Conservation (phyloP, 2,329 filamentous ascomycete genomes). For the Calonectria henricotiae region DNA sequence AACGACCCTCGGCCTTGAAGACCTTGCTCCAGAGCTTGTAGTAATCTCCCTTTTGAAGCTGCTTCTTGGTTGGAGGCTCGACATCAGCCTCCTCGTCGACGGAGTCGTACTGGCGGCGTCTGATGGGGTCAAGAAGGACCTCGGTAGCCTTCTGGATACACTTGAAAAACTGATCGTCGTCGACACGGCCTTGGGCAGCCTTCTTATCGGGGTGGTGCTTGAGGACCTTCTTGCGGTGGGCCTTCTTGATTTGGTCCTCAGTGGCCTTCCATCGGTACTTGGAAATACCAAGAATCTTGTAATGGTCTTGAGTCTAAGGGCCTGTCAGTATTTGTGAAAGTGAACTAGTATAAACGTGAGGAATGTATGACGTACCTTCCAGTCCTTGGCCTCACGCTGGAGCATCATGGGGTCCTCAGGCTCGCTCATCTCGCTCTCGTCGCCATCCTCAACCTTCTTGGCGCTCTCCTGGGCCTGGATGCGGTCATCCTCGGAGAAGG, state of each 20-base stretch:
- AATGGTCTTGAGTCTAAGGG: constrained; percentile 90
- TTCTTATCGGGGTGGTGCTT: constrained; percentile 99
- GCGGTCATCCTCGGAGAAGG: constrained; percentile 98
- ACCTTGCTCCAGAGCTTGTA: constrained; percentile 95
- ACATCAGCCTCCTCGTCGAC: constrained; percentile 96
- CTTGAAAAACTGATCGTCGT: constrained; percentile 99
- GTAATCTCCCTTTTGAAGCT: constrained; percentile 87
- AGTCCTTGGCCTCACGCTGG: constrained; percentile 96
- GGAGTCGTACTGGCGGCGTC: constrained; percentile 95
- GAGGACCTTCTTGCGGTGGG: constrained; percentile 99
- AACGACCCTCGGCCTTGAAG: constrained; percentile 93
- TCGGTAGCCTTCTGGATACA: constrained; percentile 99
- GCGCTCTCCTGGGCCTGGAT: constrained; percentile 96
- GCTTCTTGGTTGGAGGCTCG: constrained; percentile 93
- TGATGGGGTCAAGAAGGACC: constrained; percentile 90
- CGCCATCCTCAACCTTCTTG: constrained; percentile 95
- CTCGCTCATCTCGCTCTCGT: constrained; percentile 93
- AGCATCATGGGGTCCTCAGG: constrained; percentile 94
- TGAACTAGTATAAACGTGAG: background rate
- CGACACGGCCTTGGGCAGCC: constrained; percentile 87
- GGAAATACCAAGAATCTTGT: constrained; percentile 93
- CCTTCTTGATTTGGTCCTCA: constrained; percentile 98
- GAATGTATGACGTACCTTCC: constrained; percentile 80
- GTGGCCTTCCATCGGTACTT: constrained; percentile 95
- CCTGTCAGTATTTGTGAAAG: background rate